Percentiles rank a stretch among this genome's conserved stretches.
phyloP scores from a whole-genome alignment of 164 flowering plant species.

The Malania oleifera region DNA sequence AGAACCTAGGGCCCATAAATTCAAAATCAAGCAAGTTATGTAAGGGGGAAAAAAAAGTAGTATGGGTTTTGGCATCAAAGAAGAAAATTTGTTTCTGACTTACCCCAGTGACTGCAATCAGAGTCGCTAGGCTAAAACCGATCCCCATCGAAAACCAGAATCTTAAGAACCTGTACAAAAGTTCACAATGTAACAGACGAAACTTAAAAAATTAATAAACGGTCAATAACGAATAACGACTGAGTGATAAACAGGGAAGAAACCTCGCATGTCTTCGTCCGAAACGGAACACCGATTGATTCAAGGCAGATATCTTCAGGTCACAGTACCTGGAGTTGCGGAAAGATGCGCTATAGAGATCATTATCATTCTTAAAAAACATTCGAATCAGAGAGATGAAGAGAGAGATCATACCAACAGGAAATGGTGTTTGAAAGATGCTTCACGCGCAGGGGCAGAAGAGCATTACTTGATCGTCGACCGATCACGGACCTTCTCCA shows the following conservation, averaged over 20 bases:
- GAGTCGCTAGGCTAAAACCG: background rate
- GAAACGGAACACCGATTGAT: background rate
- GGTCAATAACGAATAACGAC: too few relatives aligned
- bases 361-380: too few relatives aligned
- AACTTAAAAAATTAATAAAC: too few relatives aligned
- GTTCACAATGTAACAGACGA: too few relatives aligned
- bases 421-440: constrained; percentile 1
- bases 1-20: too few relatives aligned
- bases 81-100: too few relatives aligned
- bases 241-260: too few relatives aligned
- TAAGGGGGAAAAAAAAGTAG: too few relatives aligned
- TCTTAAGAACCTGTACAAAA: background rate
- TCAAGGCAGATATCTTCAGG: background rate
- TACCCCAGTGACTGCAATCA: background rate
- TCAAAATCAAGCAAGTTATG: too few relatives aligned
- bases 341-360: too few relatives aligned
- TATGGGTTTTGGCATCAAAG: too few relatives aligned
- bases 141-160: background rate
- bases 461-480: background rate
- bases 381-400: too few relatives aligned
- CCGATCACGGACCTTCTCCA: background rate
- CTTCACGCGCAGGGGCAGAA: background rate
- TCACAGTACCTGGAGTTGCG: background rate
- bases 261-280: background rate
- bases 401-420: background rate